Base-by-base conservation (phyloP, 2,329 filamentous ascomycete species). In the Juglanconis oblonga region DNA sequence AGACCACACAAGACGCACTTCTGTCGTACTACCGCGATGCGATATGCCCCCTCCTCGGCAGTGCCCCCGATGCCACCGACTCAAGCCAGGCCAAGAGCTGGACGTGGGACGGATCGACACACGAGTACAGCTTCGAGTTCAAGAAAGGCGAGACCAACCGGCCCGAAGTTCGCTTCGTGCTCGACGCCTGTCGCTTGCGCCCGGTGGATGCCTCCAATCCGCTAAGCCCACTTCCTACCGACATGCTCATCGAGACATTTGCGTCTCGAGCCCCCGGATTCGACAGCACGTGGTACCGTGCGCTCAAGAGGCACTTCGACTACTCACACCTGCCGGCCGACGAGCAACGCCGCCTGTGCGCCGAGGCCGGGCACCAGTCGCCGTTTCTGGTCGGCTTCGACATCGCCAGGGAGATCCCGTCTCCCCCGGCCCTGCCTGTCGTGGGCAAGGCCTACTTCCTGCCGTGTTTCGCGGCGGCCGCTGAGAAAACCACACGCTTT, bases 41-140 rank as follows among this genome's bases (percentile, higher is more conserved):
- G 24, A 58, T 58, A 13, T 58, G 57, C 33, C 57, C 57, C n/a
- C 9, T 58, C 13, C 44, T 58, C 3, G 51, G 35, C n/a, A 36
- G 48, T 4, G 29, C 17, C 4, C 55, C 55, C 13, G 4, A 52
- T 33, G 5, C 48, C 10, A 42, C 17, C n/a, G 24, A 24, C 24
- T 24, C 24, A 24, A 38, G 32, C 14, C 35, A 36, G 50, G 40
- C 57, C 8, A 54, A 31, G 29, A 35, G 40, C 24, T 32, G 36
- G 13, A 44, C 32, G 4, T 58, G 57, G 57, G 57, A 58, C 48
- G 57, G 57, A n/a, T 38, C 33, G 8, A 32, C 57, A 13, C 40
- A 38, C 7, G 57, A 58, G 33, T 58, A 58, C 33, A 58, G 57
- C 50, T 58, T 52, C 35, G 57, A 58, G 32, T 58, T 58, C 10